Conservation (phyloP, 805 yeast species). For the Ogataea dorogensis region DNA sequence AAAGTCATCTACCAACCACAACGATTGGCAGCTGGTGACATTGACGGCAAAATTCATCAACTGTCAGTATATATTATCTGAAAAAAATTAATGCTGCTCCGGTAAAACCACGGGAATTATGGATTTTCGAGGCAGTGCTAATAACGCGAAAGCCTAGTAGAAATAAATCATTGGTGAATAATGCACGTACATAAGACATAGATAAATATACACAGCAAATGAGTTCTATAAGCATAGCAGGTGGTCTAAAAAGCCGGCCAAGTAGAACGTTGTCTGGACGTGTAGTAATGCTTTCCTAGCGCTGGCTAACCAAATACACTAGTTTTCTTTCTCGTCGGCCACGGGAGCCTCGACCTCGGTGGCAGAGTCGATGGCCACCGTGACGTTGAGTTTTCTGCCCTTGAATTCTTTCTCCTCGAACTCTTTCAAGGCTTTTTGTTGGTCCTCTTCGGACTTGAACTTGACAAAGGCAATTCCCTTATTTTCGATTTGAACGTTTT, state of each 20-base stretch:
- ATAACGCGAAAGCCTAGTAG: too few relatives aligned
- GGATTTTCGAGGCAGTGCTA: background rate
- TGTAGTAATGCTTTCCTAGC: constrained; percentile 4
- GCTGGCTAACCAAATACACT: too few relatives aligned
- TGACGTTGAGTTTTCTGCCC: constrained; percentile 65
- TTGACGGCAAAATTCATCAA: constrained; percentile 8
- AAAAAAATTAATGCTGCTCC: background rate
- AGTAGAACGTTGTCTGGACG: constrained; percentile 3
- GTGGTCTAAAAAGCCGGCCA: constrained; percentile 1
- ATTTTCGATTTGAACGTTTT: constrained; percentile 48
- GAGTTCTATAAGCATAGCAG: background rate
- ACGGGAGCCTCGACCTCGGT: constrained; percentile 16
- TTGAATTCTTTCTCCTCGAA: constrained; percentile 64
- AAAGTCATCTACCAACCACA: constrained; percentile 44
- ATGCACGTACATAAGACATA: constrained; percentile 12
- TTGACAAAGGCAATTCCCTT: constrained; percentile 67
- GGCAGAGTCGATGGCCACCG: constrained; percentile 66
- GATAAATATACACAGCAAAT: constrained; percentile 13
- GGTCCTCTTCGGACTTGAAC: constrained; percentile 46
- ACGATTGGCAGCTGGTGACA: constrained; percentile 16
- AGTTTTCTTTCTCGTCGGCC: constrained; percentile 15
- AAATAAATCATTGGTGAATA: too few relatives aligned
- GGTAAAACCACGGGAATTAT: background rate
- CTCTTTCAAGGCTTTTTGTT: constrained; percentile 52
- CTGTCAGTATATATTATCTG: too few relatives aligned